Base-by-base conservation (phyloP, 257 asterid genomes). In the Scutellaria barbata region DNA sequence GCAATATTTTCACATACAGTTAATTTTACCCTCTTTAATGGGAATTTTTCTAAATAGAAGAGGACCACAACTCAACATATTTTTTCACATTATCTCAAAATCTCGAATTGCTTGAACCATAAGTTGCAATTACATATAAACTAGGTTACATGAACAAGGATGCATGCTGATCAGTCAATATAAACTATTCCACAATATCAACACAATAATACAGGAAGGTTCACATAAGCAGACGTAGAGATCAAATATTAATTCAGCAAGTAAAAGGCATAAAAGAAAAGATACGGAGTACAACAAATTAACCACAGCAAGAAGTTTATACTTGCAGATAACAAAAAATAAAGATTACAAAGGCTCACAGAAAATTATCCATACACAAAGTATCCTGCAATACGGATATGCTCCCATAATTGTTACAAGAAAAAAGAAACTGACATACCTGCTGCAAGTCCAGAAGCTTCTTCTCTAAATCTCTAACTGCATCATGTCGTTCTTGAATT, bases 401-500 rank as follows among this genome's bases (percentile, higher is more conserved):
- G 39, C 48, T n/a, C 42, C 59, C 65, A 51, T 33, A 50, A 45
- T 43, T 58, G 37, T 46, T 59, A 55, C 39, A 39, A 40, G 48
- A 33, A 10, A 16, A 40, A 71, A 16, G 4, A 60, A 45, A 9
- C 8, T 22, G 51, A 11, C 6, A 65, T 81, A 92, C 99, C 99
- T 95, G 99, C 73, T 95, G 98, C 88, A 92, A 81, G 8, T 90
- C 99, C 42, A 89, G 95, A 83, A 95, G 98, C 88, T 95, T 95
- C 82, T 82, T 87, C 81, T 95, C 99, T 75, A 95, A 79, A 63
- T 95, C 98, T 82, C 92, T 85, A 33, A 92, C 99, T 8, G 99
- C 99, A 77, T 92, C 98, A 84, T 92, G 99, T 13, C 99, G 96
- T 78, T 95, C 99, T 81, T 95, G 98, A 80, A 95, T 95, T 85